Percentiles rank a stretch among this genome's conserved stretches.
Evolutionary conservation across 805 yeast genomes (phyloP).

Genomic region (Hanseniaspora vineae): DNA sequence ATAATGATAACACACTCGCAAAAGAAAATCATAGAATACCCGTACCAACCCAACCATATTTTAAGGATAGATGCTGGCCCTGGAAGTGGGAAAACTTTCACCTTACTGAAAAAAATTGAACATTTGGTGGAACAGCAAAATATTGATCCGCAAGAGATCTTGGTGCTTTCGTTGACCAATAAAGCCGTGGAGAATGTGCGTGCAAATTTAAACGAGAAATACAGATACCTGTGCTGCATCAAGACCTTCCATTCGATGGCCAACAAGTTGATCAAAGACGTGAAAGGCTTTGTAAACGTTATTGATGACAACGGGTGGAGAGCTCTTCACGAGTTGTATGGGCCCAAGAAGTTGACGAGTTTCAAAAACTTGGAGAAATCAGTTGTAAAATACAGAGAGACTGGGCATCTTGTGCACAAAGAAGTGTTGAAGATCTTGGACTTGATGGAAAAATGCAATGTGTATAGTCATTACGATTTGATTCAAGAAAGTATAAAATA

Average conservation of each 20-base stretch:
- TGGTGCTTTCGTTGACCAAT: constrained; percentile 57
- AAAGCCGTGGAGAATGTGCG: constrained; percentile 43
- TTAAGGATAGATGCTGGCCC: constrained; percentile 55
- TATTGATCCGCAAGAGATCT: constrained; percentile 38
- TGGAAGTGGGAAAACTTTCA: constrained; percentile 60
- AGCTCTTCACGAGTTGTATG: constrained; percentile 26
- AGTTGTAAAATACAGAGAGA: constrained; percentile 3
- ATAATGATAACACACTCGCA: constrained; percentile 32
- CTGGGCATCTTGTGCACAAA: constrained; percentile 2
- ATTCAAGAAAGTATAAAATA: constrained; percentile 13
- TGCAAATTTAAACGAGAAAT: constrained; percentile 16
- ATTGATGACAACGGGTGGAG: constrained; percentile 47
- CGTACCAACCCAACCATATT: constrained; percentile 27
- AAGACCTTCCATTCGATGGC: constrained; percentile 58
- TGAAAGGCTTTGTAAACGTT: constrained; percentile 26
- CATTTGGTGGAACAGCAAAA: constrained; percentile 27
- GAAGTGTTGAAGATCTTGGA: constrained; percentile 13
- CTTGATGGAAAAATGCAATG: constrained; percentile 25
- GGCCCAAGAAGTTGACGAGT: constrained; percentile 10
- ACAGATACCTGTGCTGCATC: constrained; percentile 25
- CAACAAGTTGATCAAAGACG: constrained; percentile 31
- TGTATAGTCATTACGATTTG: constrained; percentile 21
- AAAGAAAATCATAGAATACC: constrained; percentile 29
- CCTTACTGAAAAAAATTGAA: constrained; percentile 41
- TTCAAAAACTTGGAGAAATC: constrained; percentile 11